phyloP scores from a whole-genome alignment of 1,284 basidiomycete species.

The Apiotrichum porosum region DNA sequence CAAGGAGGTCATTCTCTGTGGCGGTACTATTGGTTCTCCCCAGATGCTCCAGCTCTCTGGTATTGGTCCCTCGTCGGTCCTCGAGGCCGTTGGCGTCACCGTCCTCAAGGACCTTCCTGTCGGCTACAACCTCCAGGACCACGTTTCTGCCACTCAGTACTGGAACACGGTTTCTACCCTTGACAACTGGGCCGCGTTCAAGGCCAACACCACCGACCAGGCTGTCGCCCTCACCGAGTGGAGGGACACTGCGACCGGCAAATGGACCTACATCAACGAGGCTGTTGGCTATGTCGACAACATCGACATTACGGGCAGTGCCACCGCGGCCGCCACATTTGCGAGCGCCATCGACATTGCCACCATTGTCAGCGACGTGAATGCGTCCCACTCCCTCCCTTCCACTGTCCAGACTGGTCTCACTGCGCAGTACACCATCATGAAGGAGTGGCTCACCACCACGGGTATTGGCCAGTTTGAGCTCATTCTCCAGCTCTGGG shows the following conservation, averaged over 20 bases:
- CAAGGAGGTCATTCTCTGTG: constrained; percentile 53
- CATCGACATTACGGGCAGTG: constrained; percentile 27
- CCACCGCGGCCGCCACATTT: constrained; percentile 19
- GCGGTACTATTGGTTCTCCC: constrained; percentile 62
- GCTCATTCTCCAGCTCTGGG: constrained; percentile 43
- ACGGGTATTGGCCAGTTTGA: constrained; percentile 42
- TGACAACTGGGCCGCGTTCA: constrained; percentile 41
- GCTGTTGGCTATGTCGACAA: constrained; percentile 37
- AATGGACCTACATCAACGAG: constrained; percentile 48
- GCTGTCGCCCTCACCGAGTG: constrained; percentile 31
- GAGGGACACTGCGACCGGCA: constrained; percentile 28
- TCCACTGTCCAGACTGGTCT: constrained; percentile 36
- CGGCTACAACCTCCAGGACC: constrained; percentile 70
- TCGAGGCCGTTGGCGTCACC: constrained; percentile 55
- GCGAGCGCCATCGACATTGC: constrained; percentile 54
- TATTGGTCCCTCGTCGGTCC: constrained; percentile 60
- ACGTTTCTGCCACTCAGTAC: constrained; percentile 51
- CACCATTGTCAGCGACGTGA: constrained; percentile 54
- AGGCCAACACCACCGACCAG: constrained; percentile 18
- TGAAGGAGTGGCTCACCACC: constrained; percentile 29
- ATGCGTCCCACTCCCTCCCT: constrained; percentile 49
- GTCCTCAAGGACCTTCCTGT: constrained; percentile 59
- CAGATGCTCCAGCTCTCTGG: constrained; percentile 67
- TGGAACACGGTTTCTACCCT: constrained; percentile 21
- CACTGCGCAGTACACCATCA: constrained; percentile 36